Base-by-base conservation (phyloP, 2,329 filamentous ascomycete species). In the Fusarium neocosmosporiellum region DNA sequence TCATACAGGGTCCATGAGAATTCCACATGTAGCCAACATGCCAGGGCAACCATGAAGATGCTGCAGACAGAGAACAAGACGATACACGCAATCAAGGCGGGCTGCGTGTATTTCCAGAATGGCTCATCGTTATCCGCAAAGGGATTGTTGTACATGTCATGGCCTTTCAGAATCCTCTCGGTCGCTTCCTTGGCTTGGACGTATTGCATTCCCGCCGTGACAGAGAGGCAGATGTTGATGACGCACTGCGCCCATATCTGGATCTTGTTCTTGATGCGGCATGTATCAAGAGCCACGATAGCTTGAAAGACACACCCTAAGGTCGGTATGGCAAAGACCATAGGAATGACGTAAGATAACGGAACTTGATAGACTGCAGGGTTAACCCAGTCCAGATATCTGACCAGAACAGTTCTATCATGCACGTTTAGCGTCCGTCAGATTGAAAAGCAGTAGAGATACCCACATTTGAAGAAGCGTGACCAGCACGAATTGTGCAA, bases 191-290 rank as follows among this genome's bases (percentile, higher is more conserved):
- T 34, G n/a, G 50, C 50, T 2, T 55, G 50, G 20, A 55, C 29
- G 14, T 36, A 55, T 14, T 55, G 50, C 50, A 55, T 55, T 8
- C 50, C 50, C n/a, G 50, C 31, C 31, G 50, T 36, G 5, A 55
- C 50, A 11, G 50, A 55, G 4, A 55, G 31, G 2, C 50, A 55
- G 31, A 55, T 24, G 9, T 55, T 55, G 31, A 55, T 55, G 50
- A 55, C 16, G 50, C 50, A 55, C 50, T 55, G 50, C 50, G 31
- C 50, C 50, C 50, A 55, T 22, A 55, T 36, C 50, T 55, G 50
- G 4, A 55, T 55, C 29, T 33, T 55, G 29, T 55, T 55, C 50
- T 55, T 55, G 50, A 55, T 55, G 9, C 50, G 50, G 7, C 50
- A 55, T 24, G 50, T 24, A 36, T 55, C 50, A 3, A 55, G 5